Evolutionary conservation across 805 yeast genomes (phyloP), one percentile per base, ranked within the genome.

Genomic region (Candida germanica): DNA sequence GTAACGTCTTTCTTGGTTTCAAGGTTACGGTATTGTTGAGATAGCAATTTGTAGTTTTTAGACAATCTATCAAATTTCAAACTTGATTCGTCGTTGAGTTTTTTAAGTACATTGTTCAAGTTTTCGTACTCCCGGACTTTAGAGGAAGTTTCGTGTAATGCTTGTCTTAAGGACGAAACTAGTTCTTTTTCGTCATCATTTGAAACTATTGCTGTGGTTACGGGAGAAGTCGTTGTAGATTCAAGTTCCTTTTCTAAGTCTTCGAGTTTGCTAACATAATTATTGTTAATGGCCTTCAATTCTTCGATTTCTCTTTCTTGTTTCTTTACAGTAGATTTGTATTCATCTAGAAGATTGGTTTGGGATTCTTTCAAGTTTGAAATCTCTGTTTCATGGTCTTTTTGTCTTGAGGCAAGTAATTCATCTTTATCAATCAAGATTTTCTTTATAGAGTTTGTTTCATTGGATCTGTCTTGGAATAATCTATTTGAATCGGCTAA

Each of bases 391-490:
- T 66, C 73, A 13, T 80, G 56, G 23, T 83, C 87, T n/a, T 64
- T 62, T n/a, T 74, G 56, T 37, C 74, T 75, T 2, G 51, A 45
- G 22, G 70, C 73, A 27, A 75, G 71, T 25, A 66, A 71, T 29
- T 77, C 79, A 48, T 88, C 91, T 5, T 76, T 71, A 29, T 87
- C 95, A 30, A 76, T 57, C 19, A 89, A 52, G 25, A 87, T 56
- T 40, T 84, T 66, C 47, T 94, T 71, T 59, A 88, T 75, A 0
- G 87, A 79, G 1, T 80, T 67, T 0, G 87, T 71, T 58, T 91
- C 98, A 33, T 89, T 69, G 0, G 85, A 78, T 42, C 95, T 75
- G 50, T 88, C 96, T 51, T 82, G 93, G 2, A 89, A 59, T 57
- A 80, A 67, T 21, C 76, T 73, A 37, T 87, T 73, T 4, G 85